A percentile compares a stretch with the other conserved stretches of the same genome.
phyloP scores from a whole-genome alignment of 768 basidiomycete genomes.

The Agrocybe chaxingu region DNA sequence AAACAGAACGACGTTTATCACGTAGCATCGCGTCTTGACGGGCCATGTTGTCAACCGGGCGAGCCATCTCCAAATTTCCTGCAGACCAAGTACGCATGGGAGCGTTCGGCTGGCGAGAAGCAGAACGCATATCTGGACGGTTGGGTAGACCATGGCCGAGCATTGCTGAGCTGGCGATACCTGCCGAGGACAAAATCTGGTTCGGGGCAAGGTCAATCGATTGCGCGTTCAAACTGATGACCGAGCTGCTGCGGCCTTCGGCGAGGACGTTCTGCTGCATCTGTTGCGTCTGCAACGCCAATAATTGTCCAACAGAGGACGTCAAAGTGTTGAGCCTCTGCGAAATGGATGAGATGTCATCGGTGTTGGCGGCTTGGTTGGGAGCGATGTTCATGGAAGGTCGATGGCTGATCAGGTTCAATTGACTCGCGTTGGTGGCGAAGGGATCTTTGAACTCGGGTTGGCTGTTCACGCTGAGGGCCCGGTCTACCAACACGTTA shows the following conservation, averaged over 20 bases:
- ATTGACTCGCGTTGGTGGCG: conserved; percentile 41
- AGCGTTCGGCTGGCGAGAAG: conserved; percentile 61
- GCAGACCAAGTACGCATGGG: conserved; percentile 85
- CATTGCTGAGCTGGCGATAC: conserved; percentile 35
- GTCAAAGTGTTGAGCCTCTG: conserved; percentile 78
- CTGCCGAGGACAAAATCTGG: conserved; percentile 39
- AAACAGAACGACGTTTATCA: conserved; percentile 77
- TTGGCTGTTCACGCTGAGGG: conserved; percentile 39
- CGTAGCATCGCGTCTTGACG: conserved; percentile 43
- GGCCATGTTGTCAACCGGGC: conserved; percentile 25
- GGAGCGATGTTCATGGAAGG: conserved; percentile 71
- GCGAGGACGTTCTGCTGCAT: conserved; percentile 43
- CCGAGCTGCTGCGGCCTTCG: conserved; percentile 37
- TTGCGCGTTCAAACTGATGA: conserved; percentile 34
- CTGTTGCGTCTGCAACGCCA: conserved; percentile 77
- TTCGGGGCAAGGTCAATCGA: conserved; percentile 49
- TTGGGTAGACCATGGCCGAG: conserved; percentile 62
- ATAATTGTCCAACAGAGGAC: conserved; percentile 80
- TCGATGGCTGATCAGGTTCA: conserved; percentile 40
- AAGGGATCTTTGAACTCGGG: conserved; percentile 88
- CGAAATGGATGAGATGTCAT: conserved; percentile 75
- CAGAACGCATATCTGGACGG: conserved; percentile 60
- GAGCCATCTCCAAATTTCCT: conserved; percentile 73
- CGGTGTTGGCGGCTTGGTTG: conserved; percentile 61
- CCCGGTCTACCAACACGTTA: conserved; percentile 69